These are phyloP conservation scores for Cyclotella baltica DNA, from an alignment of 108 stramenopile genomes.

Conservation along the genomic window DNA sequence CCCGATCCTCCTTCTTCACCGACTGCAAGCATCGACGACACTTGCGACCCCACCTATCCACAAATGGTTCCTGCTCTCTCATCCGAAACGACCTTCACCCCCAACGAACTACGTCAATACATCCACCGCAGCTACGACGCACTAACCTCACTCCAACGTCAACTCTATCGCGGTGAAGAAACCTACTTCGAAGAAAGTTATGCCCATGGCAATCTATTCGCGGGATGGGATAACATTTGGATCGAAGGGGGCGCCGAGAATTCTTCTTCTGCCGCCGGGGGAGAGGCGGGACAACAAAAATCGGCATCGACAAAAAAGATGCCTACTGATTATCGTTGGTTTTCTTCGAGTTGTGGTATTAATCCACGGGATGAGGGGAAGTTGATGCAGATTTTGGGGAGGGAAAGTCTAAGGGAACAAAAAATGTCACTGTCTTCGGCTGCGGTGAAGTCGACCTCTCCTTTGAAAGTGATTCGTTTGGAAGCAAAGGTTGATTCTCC, in stretches of 20 bases:
- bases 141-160: slow-evolving; percentile 70
- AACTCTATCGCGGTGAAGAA: slow-evolving; percentile 80
- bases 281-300: slow-evolving; percentile 1
- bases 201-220: slow-evolving; percentile 61
- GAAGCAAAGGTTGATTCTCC: too few species aligned
- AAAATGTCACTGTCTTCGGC: background rate
- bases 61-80: background rate
- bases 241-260: slow-evolving; percentile 43
- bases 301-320: slow-evolving; percentile 45
- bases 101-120: slow-evolving; percentile 28
- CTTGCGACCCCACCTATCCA: background rate
- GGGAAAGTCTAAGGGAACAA: background rate
- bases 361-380: background rate
- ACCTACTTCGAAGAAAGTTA: slow-evolving; percentile 76
- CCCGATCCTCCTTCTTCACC: slow-evolving; percentile 3
- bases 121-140: slow-evolving; percentile 47
- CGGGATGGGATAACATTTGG: slow-evolving; percentile 70
- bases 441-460: background rate
- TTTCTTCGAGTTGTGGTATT: slow-evolving; percentile 31
- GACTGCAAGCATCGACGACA: background rate
- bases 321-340: slow-evolving; percentile 70
- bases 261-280: background rate
- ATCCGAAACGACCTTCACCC: slow-evolving; percentile 7
- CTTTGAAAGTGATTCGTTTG: background rate
- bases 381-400: background rate